Conservation (phyloP, 2,329 filamentous ascomycete species). For the Trichoderma koningiopsis region DNA sequence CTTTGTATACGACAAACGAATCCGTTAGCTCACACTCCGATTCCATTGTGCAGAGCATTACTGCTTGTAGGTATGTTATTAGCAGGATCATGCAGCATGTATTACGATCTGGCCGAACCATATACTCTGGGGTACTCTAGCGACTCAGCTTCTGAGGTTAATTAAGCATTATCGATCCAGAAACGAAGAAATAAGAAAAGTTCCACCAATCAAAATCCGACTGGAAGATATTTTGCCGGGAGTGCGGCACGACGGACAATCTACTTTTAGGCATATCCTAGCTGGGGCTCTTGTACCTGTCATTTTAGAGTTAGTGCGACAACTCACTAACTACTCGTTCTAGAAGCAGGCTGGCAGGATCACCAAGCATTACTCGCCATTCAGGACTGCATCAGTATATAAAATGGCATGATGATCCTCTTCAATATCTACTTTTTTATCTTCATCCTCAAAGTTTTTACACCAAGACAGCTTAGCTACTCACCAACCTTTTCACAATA, state of each 20-base stretch:
- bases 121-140: neutral
- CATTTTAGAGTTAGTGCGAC: constrained; percentile 11
- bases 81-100: neutral
- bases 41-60: neutral
- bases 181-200: neutral
- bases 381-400: neutral
- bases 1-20: neutral
- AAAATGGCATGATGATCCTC: neutral
- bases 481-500: neutral
- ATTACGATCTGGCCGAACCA: neutral
- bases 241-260: constrained; percentile 14
- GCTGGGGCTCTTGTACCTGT: constrained; percentile 11
- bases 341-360: constrained; percentile 13
- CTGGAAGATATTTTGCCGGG: neutral
- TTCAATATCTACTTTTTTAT: neutral
- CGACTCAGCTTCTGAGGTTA: neutral
- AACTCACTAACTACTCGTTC: neutral
- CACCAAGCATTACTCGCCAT: neutral
- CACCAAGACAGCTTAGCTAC: neutral
- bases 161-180: constrained; percentile 4
- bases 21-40: neutral
- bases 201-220: neutral
- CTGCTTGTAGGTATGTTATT: neutral
- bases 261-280: constrained; percentile 5
- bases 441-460: neutral